Evolutionary conservation across 2,329 filamentous ascomycete species (phyloP).

Genomic region (Monilinia vaccinii-corymbosi): DNA sequence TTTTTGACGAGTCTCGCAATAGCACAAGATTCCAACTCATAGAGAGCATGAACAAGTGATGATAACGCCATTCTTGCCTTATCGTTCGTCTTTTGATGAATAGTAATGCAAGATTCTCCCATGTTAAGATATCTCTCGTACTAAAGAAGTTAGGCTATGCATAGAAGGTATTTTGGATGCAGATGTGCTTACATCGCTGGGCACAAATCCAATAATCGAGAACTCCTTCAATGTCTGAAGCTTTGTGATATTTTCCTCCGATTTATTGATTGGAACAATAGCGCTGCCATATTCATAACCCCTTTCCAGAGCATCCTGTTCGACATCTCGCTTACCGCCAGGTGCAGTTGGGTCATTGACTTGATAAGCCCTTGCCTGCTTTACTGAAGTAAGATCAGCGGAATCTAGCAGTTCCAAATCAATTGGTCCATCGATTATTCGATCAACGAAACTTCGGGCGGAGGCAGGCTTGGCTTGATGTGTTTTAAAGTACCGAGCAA

Average conservation of each 20-base stretch:
- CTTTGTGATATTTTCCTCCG: constrained; percentile 81
- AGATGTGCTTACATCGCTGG: constrained; percentile 30
- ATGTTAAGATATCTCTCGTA: constrained; percentile 81
- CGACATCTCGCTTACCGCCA: constrained; percentile 73
- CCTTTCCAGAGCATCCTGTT: constrained; percentile 76
- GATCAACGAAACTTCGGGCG: constrained; percentile 66
- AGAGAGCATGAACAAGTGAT: constrained; percentile 79
- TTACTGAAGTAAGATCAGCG: constrained; percentile 57
- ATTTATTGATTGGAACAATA: constrained; percentile 78
- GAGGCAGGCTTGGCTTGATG: constrained; percentile 65
- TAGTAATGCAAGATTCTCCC: constrained; percentile 68
- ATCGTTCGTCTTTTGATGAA: constrained; percentile 70
- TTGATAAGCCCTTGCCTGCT: constrained; percentile 69
- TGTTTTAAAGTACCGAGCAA: constrained; percentile 85
- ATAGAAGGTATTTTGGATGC: background rate
- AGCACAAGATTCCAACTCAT: constrained; percentile 76
- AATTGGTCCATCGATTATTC: constrained; percentile 30
- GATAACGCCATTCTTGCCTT: constrained; percentile 78
- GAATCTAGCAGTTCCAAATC: constrained; percentile 36
- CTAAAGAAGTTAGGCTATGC: constrained; percentile 32
- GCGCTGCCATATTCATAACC: constrained; percentile 92
- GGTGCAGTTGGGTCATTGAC: constrained; percentile 65
- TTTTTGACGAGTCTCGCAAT: constrained; percentile 80
- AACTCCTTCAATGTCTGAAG: constrained; percentile 68
- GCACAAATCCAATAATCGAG: constrained; percentile 80